Base-by-base conservation (phyloP, 2,329 filamentous ascomycete species). In the Taxawa tesnikishii region DNA sequence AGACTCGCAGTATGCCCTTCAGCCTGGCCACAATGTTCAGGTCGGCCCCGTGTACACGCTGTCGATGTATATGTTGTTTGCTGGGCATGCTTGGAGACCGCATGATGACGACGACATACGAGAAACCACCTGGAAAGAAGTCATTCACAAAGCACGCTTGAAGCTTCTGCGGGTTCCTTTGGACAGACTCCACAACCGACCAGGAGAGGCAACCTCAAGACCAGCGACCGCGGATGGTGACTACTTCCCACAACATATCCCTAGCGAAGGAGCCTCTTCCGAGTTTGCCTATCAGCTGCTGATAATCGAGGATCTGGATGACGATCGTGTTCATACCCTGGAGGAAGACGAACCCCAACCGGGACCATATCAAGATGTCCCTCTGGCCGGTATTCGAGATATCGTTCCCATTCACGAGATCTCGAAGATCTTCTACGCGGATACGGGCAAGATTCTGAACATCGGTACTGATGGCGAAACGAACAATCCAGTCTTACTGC, bases 41-140 rank as follows among this genome's bases (percentile, higher is more conserved):
- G 80, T 96, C 38, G 90, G 90, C 0, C 85, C 88, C 0, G 73
- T 77, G 0, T 96, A 94, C 48, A 79, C 73, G 0, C 56, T 96
- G 6, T 93, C 87, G 0, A 62, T 96, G 43, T 98, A 96, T 55
- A 94, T 96, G 85, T 69, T 96, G 1, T 98, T 96, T 47, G 68
- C 78, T 2, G 81, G 84, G 2, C 85, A 96, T 54, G 63, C 77
- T 3, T 61, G 63, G 26, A 59, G 71, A 24, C 60, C 65, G 3
- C 64, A 69, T 12, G 62, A 70, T 44, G 57, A 74, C 56, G 56
- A 73, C 52, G 58, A 71, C 45, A 45, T 76, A 43, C 51, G 80
- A 59, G 56, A 76, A 59, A 64, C 84, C 0, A 80, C 87, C 1
- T 96, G 90, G 90, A 90, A 96, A 51, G 88, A 98, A 53, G 85